Base-by-base conservation (phyloP, 345 rosid species). In the Murraya koenigii region DNA sequence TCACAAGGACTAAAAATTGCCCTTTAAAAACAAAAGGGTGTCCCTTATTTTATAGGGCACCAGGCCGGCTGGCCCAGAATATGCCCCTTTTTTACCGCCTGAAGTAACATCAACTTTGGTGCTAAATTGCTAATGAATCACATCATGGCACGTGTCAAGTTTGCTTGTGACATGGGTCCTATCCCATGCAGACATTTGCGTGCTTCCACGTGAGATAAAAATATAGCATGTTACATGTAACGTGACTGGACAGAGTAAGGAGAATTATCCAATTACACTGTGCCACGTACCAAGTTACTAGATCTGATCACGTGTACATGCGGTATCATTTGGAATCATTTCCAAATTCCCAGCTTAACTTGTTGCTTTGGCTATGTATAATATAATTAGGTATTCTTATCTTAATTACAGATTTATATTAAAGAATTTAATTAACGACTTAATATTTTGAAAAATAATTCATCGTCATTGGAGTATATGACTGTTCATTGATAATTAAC, bases 201-300 rank as follows among this genome's bases (percentile, higher is more conserved):
- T 13, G 78, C 38, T 23, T 78, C 88, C 93, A 87, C 93, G 95
- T 92, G 94, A 90, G 68, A 39, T 11, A 67, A 72, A 72, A 77
- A 66, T 64, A 68, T 73, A 36, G 22, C 62, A 44, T 20, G 66
- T 38, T 38, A 25, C 55, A 41, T 58, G 80, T 79, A 87, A 80
- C 85, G 67, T 82, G 86, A 76, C 64, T 67, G 80, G 80, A 66
- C 83, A 66, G 35, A 2, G 20, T 8, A 63, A 41, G 72, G 23
- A 2, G 9, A 1, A 0, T 11, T 2, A 0, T 0, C 88, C 78
- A 84, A 64, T 71, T 2, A 9, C 9, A 4, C 11, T 10, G 1
- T 11, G 85, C 80, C 91, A 83, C 86, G 84, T 79, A 0, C 38
- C n/a, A 5, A 2, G 14, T 28, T 55, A 6, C 32, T 32, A 23